phyloP scores from a whole-genome alignment of 192 early-diverging fungal species.

The Haplosporangium gracile region DNA sequence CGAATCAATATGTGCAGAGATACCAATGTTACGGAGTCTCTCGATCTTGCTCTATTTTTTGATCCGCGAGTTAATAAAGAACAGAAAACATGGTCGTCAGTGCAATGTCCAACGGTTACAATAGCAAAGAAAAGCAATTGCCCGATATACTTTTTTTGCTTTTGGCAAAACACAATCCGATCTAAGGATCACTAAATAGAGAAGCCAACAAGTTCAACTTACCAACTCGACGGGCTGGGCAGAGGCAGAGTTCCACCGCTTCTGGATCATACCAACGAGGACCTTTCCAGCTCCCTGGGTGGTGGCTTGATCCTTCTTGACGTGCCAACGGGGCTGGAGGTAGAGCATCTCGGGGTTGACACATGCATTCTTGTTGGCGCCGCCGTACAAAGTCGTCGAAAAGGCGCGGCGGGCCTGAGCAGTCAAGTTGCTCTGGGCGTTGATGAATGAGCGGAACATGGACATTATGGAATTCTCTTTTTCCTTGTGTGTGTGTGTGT shows the following conservation, averaged over 20 bases:
- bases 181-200: no score
- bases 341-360: slow-evolving; percentile 53
- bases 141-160: neutral
- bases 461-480: slow-evolving; percentile 26
- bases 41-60: slow-evolving; percentile 64
- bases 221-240: slow-evolving; percentile 44
- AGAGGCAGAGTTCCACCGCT: slow-evolving; percentile 55
- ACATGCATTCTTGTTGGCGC: slow-evolving; percentile 22
- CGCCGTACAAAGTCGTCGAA: slow-evolving; percentile 47
- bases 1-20: slow-evolving; percentile 90
- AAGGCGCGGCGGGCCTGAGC: slow-evolving; percentile 50
- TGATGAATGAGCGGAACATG: slow-evolving; percentile 52
- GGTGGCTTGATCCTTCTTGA: slow-evolving; percentile 38
- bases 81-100: no score
- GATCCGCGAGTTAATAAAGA: no score
- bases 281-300: slow-evolving; percentile 34
- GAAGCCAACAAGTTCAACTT: neutral
- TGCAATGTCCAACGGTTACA: no score
- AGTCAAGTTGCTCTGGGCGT: slow-evolving; percentile 43
- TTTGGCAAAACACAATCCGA: neutral
- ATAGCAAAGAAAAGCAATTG: neutral
- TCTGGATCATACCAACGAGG: slow-evolving; percentile 55
- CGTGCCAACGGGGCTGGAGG: slow-evolving; percentile 56
- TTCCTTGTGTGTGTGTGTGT: neutral
- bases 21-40: slow-evolving; percentile 87